Evolutionary conservation across 805 yeast genomes (phyloP).

Genomic region (Ogataea thermomethanolica): DNA sequence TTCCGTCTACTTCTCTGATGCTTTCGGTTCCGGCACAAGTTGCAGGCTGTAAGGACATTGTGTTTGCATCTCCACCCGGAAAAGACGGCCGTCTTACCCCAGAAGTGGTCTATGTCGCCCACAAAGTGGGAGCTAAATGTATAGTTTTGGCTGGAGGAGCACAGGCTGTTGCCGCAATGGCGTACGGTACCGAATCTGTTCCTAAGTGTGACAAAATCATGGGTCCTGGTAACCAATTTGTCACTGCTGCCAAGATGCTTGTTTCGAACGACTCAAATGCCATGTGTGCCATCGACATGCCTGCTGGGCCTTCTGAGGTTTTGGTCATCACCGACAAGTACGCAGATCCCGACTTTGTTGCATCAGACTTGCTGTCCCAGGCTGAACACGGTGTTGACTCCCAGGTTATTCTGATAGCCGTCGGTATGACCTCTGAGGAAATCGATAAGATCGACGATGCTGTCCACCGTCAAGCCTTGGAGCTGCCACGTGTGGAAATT

Average conservation of each 20-base stretch:
- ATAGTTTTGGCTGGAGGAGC: constrained; percentile 99
- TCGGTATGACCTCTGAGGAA: constrained; percentile 58
- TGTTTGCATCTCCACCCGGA: constrained; percentile 94
- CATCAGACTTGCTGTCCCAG: constrained; percentile 93
- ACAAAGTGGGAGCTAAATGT: constrained; percentile 86
- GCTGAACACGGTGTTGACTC: constrained; percentile 99
- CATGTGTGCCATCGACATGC: constrained; percentile 96
- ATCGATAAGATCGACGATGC: constrained; percentile 74
- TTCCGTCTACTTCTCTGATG: constrained; percentile 98
- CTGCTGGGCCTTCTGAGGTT: constrained; percentile 99
- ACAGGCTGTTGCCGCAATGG: constrained; percentile 98
- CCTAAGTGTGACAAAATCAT: constrained; percentile 94
- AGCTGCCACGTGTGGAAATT: constrained; percentile 87
- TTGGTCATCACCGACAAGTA: constrained; percentile 86
- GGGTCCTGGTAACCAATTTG: constrained; percentile 99
- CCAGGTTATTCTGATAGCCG: constrained; percentile 89
- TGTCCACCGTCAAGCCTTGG: constrained; percentile 76
- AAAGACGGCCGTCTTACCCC: constrained; percentile 91
- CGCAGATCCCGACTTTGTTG: constrained; percentile 94
- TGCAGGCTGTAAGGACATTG: constrained; percentile 91
- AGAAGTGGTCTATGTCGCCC: constrained; percentile 96
- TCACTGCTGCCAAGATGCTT: constrained; percentile 98
- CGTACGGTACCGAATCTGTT: constrained; percentile 91
- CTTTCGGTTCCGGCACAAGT: constrained; percentile 97
- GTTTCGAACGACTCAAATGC: constrained; percentile 95